Evolutionary conservation across 2,329 filamentous ascomycete genomes (phyloP).

Genomic region (Sporothrix pallida): DNA sequence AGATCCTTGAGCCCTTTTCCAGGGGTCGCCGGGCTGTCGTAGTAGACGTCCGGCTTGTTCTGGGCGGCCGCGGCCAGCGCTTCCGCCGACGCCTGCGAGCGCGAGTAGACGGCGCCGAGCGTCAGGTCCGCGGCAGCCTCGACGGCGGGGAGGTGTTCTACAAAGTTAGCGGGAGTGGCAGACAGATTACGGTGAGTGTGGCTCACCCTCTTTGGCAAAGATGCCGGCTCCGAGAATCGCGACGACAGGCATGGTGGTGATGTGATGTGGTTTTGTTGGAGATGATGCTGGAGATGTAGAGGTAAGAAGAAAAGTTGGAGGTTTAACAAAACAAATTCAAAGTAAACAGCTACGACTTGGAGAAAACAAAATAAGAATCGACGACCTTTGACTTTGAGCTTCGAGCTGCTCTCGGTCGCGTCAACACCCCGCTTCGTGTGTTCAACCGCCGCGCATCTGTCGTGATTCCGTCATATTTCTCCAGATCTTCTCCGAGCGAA

Average conservation of each 20-base stretch:
- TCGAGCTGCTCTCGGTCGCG: slow-evolving; percentile 2
- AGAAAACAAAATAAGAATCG: neutral
- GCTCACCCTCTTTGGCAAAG: slow-evolving; percentile 18
- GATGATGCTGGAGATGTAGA: neutral
- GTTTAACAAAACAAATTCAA: neutral
- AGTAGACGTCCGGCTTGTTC: slow-evolving; percentile 55
- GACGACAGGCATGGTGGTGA: neutral
- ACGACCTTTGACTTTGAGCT: too few relatives aligned
- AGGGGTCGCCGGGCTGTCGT: slow-evolving; percentile 50
- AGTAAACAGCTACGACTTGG: neutral
- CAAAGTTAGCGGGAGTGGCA: neutral
- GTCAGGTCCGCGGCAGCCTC: slow-evolving; percentile 53
- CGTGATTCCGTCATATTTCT: neutral
- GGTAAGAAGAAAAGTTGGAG: neutral
- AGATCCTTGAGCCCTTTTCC: slow-evolving; percentile 52
- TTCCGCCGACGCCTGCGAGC: slow-evolving; percentile 61
- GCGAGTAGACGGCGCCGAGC: slow-evolving; percentile 69
- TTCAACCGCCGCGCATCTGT: too few relatives aligned
- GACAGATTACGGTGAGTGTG: neutral
- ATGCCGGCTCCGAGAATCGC: slow-evolving; percentile 17
- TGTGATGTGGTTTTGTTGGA: neutral
- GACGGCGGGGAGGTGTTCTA: slow-evolving; percentile 52
- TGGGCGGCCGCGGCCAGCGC: slow-evolving; percentile 15
- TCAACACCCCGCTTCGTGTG: neutral
- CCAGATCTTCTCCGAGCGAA: neutral